phyloP scores from a whole-genome alignment of 2,329 filamentous ascomycete species.

The Penicillium vulpinum region DNA sequence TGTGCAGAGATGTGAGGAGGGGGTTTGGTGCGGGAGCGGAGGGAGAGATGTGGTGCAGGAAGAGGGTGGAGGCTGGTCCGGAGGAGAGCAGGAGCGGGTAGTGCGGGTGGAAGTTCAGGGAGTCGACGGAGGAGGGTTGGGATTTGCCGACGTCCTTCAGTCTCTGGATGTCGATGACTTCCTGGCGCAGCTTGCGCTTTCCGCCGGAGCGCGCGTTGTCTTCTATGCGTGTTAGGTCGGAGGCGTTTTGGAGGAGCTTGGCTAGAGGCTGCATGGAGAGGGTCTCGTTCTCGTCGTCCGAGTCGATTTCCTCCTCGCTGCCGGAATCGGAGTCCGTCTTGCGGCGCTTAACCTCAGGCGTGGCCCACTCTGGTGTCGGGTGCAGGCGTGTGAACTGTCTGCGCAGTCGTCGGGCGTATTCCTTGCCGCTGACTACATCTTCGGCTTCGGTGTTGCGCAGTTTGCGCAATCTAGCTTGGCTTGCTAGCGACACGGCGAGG shows the following conservation, averaged over 20 bases:
- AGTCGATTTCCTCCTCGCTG: constrained; percentile 54
- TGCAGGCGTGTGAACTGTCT: constrained; percentile 69
- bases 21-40: constrained; percentile 79
- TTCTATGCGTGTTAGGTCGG: constrained; percentile 59
- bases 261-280: constrained; percentile 75
- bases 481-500: constrained; percentile 77
- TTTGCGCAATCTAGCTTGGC: constrained; percentile 74
- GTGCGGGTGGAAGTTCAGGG: constrained; percentile 83
- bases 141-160: constrained; percentile 79
- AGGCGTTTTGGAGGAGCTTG: constrained; percentile 72
- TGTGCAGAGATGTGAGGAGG: constrained; percentile 83
- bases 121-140: constrained; percentile 76
- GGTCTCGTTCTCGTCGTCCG: constrained; percentile 59
- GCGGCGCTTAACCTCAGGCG: constrained; percentile 50
- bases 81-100: constrained; percentile 88
- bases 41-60: constrained; percentile 83
- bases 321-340: constrained; percentile 32
- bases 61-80: constrained; percentile 79
- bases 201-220: constrained; percentile 53
- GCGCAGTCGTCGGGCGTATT: constrained; percentile 78
- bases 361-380: constrained; percentile 63
- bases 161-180: constrained; percentile 86
- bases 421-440: constrained; percentile 80
- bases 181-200: constrained; percentile 74
- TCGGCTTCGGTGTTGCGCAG: constrained; percentile 77